Percentiles rank a stretch among this genome's conserved stretches.
These are phyloP conservation scores for Akebia trifoliata DNA, from an alignment of 164 flowering plant species.

Conservation along the genomic window DNA sequence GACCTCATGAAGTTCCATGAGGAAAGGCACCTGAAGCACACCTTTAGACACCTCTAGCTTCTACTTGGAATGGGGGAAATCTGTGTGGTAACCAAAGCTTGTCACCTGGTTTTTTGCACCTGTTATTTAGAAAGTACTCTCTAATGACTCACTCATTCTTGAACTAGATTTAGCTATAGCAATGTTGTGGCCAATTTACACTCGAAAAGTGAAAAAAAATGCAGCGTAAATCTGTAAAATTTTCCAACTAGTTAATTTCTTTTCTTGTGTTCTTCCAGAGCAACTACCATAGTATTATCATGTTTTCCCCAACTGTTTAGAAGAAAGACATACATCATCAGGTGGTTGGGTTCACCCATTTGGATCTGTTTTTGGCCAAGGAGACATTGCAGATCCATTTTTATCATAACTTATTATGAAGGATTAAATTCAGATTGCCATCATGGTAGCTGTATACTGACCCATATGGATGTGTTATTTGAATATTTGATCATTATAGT, in stretches of 20 bases:
- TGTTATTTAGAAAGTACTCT: too few relatives aligned
- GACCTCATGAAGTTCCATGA: background rate
- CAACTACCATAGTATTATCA: background rate
- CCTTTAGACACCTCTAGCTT: too few relatives aligned
- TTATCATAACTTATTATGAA: background rate
- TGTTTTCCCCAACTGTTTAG: background rate
- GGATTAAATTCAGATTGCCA: background rate
- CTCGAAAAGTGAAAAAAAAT: too few relatives aligned
- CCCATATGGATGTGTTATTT: too few relatives aligned
- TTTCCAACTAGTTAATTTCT: slow-evolving; percentile 19
- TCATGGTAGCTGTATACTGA: too few relatives aligned
- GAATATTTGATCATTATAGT: background rate
- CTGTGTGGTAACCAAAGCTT: too few relatives aligned
- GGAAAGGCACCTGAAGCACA: background rate
- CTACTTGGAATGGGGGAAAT: too few relatives aligned
- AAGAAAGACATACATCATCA: background rate
- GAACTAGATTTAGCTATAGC: too few relatives aligned
- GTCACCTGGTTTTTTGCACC: too few relatives aligned
- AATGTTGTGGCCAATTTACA: too few relatives aligned
- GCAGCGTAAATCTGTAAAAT: too few relatives aligned
- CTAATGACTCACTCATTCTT: too few relatives aligned
- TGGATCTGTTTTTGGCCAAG: background rate
- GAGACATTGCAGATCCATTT: background rate
- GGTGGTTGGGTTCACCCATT: background rate
- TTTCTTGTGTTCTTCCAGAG: background rate